Percentiles rank a stretch among this genome's conserved stretches.
Conservation (phyloP, 1,284 basidiomycete genomes). For the Cutaneotrichosporon daszewskae region DNA sequence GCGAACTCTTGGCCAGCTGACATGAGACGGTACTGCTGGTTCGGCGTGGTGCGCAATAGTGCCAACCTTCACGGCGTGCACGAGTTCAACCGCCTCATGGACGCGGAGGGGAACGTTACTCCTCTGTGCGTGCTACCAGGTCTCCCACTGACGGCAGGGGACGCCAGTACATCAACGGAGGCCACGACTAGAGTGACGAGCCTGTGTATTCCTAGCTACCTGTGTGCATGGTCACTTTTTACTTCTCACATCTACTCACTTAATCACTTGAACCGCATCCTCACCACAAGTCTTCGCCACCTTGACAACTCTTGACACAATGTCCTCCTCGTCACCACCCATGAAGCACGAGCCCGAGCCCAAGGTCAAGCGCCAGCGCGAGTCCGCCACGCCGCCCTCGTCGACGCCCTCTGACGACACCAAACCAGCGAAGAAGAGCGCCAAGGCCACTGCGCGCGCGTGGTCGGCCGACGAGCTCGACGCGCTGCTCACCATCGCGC, state of each 20-base stretch:
- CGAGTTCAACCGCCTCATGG: constrained; percentile 33
- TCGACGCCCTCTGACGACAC: too few species aligned
- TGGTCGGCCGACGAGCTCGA: constrained; percentile 10
- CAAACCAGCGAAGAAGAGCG: too few species aligned
- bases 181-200: constrained; percentile 13
- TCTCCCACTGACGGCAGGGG: constrained; percentile 16
- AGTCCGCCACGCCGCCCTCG: too few species aligned
- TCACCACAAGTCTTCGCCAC: too few species aligned
- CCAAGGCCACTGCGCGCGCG: background rate
- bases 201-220: too few species aligned
- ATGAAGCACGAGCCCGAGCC: too few species aligned
- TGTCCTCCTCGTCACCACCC: too few species aligned
- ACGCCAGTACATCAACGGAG: constrained; percentile 26
- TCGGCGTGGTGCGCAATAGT: constrained; percentile 13
- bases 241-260: too few species aligned
- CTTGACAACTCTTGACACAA: too few species aligned
- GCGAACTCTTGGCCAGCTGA: background rate
- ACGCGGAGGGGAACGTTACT: constrained; percentile 24
- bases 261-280: too few species aligned
- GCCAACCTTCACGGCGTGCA: constrained; percentile 28
- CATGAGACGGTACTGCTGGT: constrained; percentile 14
- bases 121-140: constrained; percentile 18
- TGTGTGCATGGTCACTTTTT: too few species aligned
- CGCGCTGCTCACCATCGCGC: constrained; percentile 3
- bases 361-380: too few species aligned